Conservation (phyloP, 1,284 basidiomycete species). For the Rhodotorula sp. region DNA sequence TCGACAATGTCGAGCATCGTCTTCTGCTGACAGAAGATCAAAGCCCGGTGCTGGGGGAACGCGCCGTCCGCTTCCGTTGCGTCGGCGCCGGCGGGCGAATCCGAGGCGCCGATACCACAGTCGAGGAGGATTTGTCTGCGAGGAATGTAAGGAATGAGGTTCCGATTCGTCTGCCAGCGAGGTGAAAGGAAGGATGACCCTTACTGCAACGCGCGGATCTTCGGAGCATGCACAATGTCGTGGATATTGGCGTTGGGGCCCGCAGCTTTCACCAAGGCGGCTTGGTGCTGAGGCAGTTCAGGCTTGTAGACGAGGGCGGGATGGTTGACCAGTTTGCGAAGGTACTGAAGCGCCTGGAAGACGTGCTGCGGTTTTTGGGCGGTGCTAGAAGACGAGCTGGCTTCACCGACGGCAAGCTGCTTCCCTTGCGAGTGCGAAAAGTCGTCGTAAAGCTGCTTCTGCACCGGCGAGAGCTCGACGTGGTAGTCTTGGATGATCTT, state of each 20-base stretch:
- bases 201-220: slow-evolving; percentile 84
- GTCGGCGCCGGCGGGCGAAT: slow-evolving; percentile 53
- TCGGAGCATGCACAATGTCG: slow-evolving; percentile 90
- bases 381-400: slow-evolving; percentile 50
- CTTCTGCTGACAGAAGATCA: slow-evolving; percentile 99
- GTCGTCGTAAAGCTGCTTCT: slow-evolving; percentile 90
- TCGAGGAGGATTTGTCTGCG: slow-evolving; percentile 85
- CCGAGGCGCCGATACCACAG: slow-evolving; percentile 80
- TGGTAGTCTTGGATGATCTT: slow-evolving; percentile 99
- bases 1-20: slow-evolving; percentile 99
- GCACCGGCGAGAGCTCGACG: slow-evolving; percentile 91
- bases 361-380: slow-evolving; percentile 70
- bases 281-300: slow-evolving; percentile 59
- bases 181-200: slow-evolving; percentile 44
- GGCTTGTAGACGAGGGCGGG: slow-evolving; percentile 83
- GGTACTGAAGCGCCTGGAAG: slow-evolving; percentile 94
- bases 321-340: slow-evolving; percentile 97
- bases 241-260: slow-evolving; percentile 53
- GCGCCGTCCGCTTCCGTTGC: slow-evolving; percentile 51
- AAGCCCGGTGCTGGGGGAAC: slow-evolving; percentile 78
- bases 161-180: background rate
- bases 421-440: slow-evolving; percentile 70
- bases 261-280: slow-evolving; percentile 60
- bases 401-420: slow-evolving; percentile 58
- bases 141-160: background rate